Conservation (phyloP, 208 protist genomes). For the Borovskyia barvae region DNA sequence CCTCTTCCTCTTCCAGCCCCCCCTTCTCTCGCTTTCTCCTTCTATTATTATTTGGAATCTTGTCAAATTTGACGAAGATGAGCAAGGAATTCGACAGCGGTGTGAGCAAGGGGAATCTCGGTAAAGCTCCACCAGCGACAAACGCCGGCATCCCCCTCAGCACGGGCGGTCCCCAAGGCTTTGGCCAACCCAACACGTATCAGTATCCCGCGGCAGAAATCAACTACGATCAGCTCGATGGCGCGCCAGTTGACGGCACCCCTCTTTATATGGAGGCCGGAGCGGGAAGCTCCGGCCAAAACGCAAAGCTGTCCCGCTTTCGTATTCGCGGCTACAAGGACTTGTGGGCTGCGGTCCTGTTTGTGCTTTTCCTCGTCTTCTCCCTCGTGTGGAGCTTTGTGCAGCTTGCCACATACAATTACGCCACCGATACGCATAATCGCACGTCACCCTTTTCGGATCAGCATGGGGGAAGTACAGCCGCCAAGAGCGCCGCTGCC, state of each 20-base stretch:
- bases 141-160: slow-evolving; percentile 10
- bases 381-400: slow-evolving; percentile 58
- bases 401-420: slow-evolving; percentile 39
- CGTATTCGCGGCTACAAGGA: slow-evolving; percentile 64
- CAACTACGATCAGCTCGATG: slow-evolving; percentile 25
- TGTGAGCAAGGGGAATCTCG: not conserved
- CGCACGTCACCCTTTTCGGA: not conserved
- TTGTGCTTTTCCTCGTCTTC: slow-evolving; percentile 44
- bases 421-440: not conserved
- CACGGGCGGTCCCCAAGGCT: not conserved
- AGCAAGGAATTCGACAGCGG: not conserved
- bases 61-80: not conserved
- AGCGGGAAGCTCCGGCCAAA: not conserved
- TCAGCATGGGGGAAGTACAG: not conserved
- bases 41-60: no score
- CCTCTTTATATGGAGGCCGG: slow-evolving; percentile 61
- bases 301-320: slow-evolving; percentile 64
- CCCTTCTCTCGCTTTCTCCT: not conserved
- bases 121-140: not conserved
- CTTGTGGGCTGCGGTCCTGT: slow-evolving; percentile 69
- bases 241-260: slow-evolving; percentile 40
- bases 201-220: slow-evolving; percentile 44
- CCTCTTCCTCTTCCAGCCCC: not conserved
- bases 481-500: not conserved
- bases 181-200: slow-evolving; percentile 1